Conservation (phyloP, 306 rosid species). For the Quercus engelmannii region DNA sequence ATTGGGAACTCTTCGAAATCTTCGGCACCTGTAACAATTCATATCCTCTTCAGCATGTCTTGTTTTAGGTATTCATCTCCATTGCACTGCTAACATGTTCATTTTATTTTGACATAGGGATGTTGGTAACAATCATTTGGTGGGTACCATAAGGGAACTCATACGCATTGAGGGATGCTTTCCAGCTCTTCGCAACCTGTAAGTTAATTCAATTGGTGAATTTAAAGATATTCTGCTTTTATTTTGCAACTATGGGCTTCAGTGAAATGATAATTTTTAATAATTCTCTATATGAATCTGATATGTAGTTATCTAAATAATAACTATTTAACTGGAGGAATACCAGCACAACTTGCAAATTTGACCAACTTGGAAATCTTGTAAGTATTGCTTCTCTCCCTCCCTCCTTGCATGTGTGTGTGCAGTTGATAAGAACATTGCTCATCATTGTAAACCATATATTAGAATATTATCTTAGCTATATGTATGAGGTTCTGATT, state of each 20-base stretch:
- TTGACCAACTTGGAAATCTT: constrained; percentile 88
- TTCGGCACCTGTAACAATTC: constrained; percentile 74
- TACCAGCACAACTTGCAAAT: constrained; percentile 93
- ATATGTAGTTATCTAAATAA: constrained; percentile 76
- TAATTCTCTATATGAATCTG: constrained; percentile 10
- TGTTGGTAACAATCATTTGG: constrained; percentile 95
- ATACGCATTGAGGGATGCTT: constrained; percentile 95
- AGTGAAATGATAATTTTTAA: not conserved
- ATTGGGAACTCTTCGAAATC: constrained; percentile 87
- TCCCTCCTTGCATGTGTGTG: not conserved
- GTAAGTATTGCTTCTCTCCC: constrained; percentile 41
- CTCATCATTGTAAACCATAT: not conserved
- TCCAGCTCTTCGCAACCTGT: constrained; percentile 93
- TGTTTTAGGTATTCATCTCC: constrained; percentile 9
- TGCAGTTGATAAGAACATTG: not conserved
- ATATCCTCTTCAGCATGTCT: not conserved
- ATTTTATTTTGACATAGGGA: constrained; percentile 53
- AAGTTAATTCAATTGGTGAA: constrained; percentile 31
- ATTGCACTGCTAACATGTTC: constrained; percentile 10
- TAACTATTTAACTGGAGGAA: constrained; percentile 92
- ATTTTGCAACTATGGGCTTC: not conserved
- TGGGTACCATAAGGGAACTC: constrained; percentile 95
- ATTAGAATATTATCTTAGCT: not conserved
- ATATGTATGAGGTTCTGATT: not conserved
- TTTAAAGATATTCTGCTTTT: not conserved